Percentiles rank a stretch among this genome's conserved stretches.
Evolutionary conservation across 129 eudicot genomes (phyloP).

Genomic region (Chrysanthemum lavandulifolium): DNA sequence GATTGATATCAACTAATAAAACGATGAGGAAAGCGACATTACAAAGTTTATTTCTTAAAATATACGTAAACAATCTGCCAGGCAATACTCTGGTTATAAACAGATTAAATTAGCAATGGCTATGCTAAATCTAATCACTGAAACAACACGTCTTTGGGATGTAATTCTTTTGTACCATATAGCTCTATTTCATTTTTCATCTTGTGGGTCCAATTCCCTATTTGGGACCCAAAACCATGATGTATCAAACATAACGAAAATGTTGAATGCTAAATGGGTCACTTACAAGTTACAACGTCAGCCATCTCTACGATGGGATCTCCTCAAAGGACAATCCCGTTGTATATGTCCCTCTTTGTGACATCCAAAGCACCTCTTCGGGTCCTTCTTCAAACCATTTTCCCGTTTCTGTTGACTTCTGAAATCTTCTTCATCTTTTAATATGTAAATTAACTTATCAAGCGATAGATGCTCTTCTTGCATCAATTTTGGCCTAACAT

Average conservation of each 20-base stretch:
- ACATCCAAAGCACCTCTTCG: slow-evolving; percentile 57
- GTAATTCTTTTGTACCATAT: background rate
- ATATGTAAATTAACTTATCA: slow-evolving; percentile 53
- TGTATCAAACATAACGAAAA: background rate
- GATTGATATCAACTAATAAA: no score
- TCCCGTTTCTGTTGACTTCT: slow-evolving; percentile 36
- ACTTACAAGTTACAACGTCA: background rate
- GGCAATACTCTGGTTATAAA: no score
- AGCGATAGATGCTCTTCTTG: slow-evolving; percentile 50
- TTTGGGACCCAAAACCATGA: background rate
- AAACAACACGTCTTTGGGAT: no score
- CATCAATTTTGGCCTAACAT: slow-evolving; percentile 50
- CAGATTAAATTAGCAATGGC: no score
- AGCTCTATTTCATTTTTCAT: background rate
- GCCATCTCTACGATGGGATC: slow-evolving; percentile 15
- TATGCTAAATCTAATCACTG: no score
- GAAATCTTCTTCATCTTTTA: slow-evolving; percentile 62
- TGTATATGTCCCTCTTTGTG: slow-evolving; percentile 58
- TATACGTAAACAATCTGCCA: no score
- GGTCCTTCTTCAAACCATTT: slow-evolving; percentile 27
- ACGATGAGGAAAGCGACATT: no score
- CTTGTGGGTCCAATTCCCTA: background rate
- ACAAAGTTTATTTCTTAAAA: no score
- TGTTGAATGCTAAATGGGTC: background rate
- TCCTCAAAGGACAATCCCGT: slow-evolving; percentile 39